Percentiles rank a stretch among this genome's conserved stretches.
Evolutionary conservation across 805 yeast genomes (phyloP).

Genomic region (Priceomyces carsonii): DNA sequence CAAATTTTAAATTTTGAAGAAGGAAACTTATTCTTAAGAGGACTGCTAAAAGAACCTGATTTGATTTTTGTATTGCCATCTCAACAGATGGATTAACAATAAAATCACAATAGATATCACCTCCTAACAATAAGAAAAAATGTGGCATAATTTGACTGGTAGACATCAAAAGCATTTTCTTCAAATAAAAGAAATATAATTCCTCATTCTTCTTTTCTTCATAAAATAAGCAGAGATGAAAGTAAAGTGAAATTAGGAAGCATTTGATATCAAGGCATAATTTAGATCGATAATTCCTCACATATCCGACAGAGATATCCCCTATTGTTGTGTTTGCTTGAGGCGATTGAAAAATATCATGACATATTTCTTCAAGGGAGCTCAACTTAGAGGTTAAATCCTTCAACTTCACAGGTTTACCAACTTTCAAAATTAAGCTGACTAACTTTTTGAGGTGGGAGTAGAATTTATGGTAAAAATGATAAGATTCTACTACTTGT

Average conservation of each 20-base stretch:
- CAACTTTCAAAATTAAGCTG: no score
- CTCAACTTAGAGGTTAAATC: no score
- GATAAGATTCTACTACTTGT: constrained; percentile 29
- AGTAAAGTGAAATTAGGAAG: constrained; percentile 39
- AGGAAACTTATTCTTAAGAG: constrained; percentile 5
- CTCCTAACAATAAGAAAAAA: constrained; percentile 21
- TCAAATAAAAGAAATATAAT: constrained; percentile 31
- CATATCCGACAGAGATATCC: constrained; percentile 8
- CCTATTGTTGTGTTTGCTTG: no score
- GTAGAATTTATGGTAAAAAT: neutral
- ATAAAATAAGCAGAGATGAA: constrained; percentile 43
- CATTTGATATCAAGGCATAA: constrained; percentile 28
- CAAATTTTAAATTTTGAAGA: constrained; percentile 4
- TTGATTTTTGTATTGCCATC: constrained; percentile 1
- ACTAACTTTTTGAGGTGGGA: neutral
- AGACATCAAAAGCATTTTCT: constrained; percentile 20
- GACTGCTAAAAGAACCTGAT: constrained; percentile 1
- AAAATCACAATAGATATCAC: constrained; percentile 7
- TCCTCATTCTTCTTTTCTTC: constrained; percentile 25
- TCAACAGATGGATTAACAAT: constrained; percentile 2
- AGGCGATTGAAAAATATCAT: no score
- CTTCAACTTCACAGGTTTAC: no score
- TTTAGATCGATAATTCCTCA: constrained; percentile 22
- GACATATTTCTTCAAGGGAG: no score
- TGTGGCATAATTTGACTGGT: constrained; percentile 23